Evolutionary conservation across 2,329 filamentous ascomycete species (phyloP).

Genomic region (Beauveria medogensis): DNA sequence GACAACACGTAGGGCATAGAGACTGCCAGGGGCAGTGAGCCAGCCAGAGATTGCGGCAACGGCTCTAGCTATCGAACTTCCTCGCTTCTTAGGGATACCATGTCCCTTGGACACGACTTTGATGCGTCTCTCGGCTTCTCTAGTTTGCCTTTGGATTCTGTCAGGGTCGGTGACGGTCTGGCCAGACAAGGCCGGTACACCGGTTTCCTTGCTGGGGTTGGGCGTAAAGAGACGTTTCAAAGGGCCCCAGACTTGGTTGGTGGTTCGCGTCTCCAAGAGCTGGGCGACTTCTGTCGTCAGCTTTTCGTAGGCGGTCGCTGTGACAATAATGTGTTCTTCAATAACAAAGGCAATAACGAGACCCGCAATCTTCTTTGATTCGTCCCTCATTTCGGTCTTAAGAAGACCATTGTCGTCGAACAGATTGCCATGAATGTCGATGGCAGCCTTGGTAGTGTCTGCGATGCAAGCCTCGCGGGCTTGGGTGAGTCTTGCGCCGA

Average conservation of each 20-base stretch:
- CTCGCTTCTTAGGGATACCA: constrained; percentile 6
- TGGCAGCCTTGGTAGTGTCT: constrained; percentile 31
- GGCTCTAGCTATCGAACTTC: constrained; percentile 16
- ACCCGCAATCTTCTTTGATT: constrained; percentile 25
- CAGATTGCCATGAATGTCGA: constrained; percentile 30
- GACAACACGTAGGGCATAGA: constrained; percentile 41
- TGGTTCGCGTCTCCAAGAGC: constrained; percentile 27
- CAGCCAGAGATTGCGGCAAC: constrained; percentile 29
- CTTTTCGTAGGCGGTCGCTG: constrained; percentile 21
- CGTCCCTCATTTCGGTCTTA: constrained; percentile 18
- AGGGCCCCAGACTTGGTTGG: constrained; percentile 34
- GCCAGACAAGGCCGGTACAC: constrained; percentile 15
- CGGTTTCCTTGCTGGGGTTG: constrained; percentile 15
- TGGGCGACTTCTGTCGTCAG: constrained; percentile 29
- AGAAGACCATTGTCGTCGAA: constrained; percentile 34
- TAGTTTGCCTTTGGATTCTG: not conserved
- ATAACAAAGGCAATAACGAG: constrained; percentile 39
- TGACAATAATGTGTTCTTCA: constrained; percentile 32
- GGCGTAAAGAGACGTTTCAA: constrained; percentile 29
- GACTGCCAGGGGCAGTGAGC: constrained; percentile 33
- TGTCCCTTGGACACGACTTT: constrained; percentile 4
- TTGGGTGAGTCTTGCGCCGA: constrained; percentile 19
- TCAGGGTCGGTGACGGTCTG: constrained; percentile 18
- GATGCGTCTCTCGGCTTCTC: constrained; percentile 3
- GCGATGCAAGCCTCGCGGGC: constrained; percentile 20